These are phyloP conservation scores for Aspergillus floridensis DNA, from an alignment of 2,329 filamentous ascomycete genomes.

Conservation along the genomic window DNA sequence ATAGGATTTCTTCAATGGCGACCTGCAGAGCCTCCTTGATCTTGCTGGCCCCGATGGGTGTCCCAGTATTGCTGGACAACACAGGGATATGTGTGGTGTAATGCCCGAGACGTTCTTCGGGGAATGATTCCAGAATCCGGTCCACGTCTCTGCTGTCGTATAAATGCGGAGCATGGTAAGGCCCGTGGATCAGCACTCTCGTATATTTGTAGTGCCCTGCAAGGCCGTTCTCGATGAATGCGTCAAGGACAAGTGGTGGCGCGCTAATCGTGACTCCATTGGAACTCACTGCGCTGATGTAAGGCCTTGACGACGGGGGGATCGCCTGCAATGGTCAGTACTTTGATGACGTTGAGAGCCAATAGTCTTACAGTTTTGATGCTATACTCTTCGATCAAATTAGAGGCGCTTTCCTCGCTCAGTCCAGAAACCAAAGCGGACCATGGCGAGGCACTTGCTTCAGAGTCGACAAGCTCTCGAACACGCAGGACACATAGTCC, in stretches of 20 bases:
- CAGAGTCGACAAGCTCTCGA: constrained; percentile 36
- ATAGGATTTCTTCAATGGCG: constrained; percentile 39
- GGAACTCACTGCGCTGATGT: constrained; percentile 58
- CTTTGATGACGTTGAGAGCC: neutral
- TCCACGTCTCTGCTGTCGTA: constrained; percentile 52
- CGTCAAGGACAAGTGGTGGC: constrained; percentile 53
- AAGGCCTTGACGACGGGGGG: constrained; percentile 52
- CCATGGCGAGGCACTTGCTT: constrained; percentile 36
- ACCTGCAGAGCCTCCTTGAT: constrained; percentile 32
- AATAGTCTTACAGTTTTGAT: constrained; percentile 25
- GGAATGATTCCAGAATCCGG: constrained; percentile 46
- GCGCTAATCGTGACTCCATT: constrained; percentile 61
- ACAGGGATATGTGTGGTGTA: constrained; percentile 35
- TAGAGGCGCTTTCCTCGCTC: constrained; percentile 29
- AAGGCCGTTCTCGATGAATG: constrained; percentile 51
- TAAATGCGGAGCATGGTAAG: constrained; percentile 59
- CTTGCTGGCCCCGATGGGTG: constrained; percentile 28
- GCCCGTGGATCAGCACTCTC: constrained; percentile 56
- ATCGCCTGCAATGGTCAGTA: constrained; percentile 37
- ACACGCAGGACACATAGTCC: constrained; percentile 42
- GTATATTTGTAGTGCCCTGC: constrained; percentile 52
- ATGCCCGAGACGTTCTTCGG: constrained; percentile 26
- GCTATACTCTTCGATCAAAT: constrained; percentile 25
- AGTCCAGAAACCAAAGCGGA: constrained; percentile 43
- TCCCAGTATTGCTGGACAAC: constrained; percentile 39